Base-by-base conservation (phyloP, 257 asterid species). In the Eustoma russellianum region DNA sequence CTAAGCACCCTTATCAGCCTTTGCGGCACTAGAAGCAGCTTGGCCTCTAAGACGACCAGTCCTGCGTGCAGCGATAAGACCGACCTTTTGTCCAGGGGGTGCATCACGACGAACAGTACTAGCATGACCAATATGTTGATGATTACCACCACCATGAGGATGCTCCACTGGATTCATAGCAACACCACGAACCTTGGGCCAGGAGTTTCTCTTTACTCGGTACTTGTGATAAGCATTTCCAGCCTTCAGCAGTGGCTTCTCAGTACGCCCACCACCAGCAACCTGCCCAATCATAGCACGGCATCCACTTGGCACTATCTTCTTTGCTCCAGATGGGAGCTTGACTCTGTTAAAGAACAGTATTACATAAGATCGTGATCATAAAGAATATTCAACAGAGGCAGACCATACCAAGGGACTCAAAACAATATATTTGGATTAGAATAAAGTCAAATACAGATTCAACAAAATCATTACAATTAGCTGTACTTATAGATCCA, bases 61-160 rank as follows among this genome's bases (percentile, higher is more conserved):
- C 65, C 94, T 79, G 48, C 88, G 75, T 5, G 92, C 92, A 57
- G 86, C 92, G 75, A 85, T 77, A 33, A 81, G 94, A 70, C 92
- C 92, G 51, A 81, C 94, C 77, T 85, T 85, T 55, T 85, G 92
- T 1, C 94, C 94, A 13, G 94, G 94, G 10, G 92, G 92, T 9
- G 91, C 91, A 65, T 84, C 94, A 45, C 91, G 87, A 17, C 88
- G 87, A 7, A 84, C 91, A 3, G 94, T 84, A 30, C 85, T 76
- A 18, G 94, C 91, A 56, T 84, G 91, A 72, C 94, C 91, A 62
- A 84, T 84, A 47, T 84, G 94, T 55, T 84, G 94, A 57, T 84
- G 94, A 77, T 84, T 84, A 81, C 91, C 91, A 77, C 94, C 88
- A 77, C 91, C 91, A 60, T 84, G 91, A 17, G 94, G 91, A 81